Conservation (phyloP, 1,139 yeast species). For the Candida pseudocylindracea region DNA sequence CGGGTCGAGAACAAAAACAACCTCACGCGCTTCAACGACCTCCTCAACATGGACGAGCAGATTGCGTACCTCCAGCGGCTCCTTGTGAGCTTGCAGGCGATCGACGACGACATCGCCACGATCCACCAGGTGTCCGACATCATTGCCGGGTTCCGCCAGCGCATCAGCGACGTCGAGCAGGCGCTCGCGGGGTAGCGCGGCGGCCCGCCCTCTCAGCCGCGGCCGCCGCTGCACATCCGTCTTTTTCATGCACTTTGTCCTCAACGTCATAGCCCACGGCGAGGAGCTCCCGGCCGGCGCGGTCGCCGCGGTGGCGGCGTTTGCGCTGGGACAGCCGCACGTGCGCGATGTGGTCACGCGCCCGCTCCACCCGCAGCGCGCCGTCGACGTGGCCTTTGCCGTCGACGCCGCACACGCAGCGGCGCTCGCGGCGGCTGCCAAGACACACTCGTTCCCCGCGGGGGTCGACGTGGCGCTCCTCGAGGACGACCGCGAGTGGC, state of each 20-base stretch:
- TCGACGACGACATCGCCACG: slow-evolving; percentile 44
- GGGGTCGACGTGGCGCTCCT: too few species aligned
- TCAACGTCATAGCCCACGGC: not conserved
- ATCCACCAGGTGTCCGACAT: slow-evolving; percentile 40
- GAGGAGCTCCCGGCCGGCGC: too few species aligned
- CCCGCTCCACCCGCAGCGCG: too few species aligned
- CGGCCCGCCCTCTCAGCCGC: too few species aligned
- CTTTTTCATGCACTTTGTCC: not conserved
- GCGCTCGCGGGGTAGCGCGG: not conserved
- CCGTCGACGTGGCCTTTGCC: too few species aligned
- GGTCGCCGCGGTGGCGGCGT: too few species aligned
- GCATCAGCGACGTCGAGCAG: slow-evolving; percentile 6
- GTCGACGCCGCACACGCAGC: too few species aligned
- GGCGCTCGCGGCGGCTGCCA: too few species aligned
- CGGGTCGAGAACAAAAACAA: slow-evolving; percentile 10
- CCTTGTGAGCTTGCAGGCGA: slow-evolving; percentile 23
- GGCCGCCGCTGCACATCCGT: too few species aligned
- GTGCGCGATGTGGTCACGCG: too few species aligned
- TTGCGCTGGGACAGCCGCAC: too few species aligned
- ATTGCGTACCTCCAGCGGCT: slow-evolving; percentile 19
- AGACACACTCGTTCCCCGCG: too few species aligned
- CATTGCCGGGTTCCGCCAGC: slow-evolving; percentile 13
- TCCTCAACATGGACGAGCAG: slow-evolving; percentile 17
- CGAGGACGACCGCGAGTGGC: slow-evolving; percentile 1
- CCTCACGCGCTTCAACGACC: slow-evolving; percentile 12